phyloP scores from a whole-genome alignment of 2,329 filamentous ascomycete species.

The Talaromyces sp. region DNA sequence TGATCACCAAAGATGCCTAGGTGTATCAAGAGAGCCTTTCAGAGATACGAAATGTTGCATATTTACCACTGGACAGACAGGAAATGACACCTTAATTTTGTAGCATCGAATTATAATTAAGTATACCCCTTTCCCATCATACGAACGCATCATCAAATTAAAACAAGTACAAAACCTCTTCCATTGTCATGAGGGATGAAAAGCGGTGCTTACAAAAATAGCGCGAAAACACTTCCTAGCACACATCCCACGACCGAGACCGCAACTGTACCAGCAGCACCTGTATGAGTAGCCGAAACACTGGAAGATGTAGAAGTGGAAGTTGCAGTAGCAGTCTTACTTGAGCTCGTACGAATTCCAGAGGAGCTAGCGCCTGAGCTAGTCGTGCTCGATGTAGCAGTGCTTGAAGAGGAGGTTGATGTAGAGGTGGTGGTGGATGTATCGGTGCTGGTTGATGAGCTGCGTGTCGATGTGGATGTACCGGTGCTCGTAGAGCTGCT shows the following conservation, averaged over 20 bases:
- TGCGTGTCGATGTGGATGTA: background rate
- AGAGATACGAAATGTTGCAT: background rate
- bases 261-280: slow-evolving; percentile 25
- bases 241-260: slow-evolving; percentile 30
- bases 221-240: slow-evolving; percentile 11
- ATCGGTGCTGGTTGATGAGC: slow-evolving; percentile 24
- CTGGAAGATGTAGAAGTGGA: slow-evolving; percentile 3
- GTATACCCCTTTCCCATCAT: background rate
- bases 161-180: background rate
- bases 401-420: slow-evolving; percentile 23
- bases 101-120: background rate
- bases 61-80: background rate
- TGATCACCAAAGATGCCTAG: background rate
- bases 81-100: background rate
- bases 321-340: slow-evolving; percentile 20
- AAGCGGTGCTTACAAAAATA: background rate
- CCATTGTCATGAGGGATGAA: no score
- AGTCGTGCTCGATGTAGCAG: slow-evolving; percentile 20
- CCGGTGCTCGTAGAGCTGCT: slow-evolving; percentile 13
- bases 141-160: background rate
- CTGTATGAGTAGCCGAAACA: slow-evolving; percentile 25
- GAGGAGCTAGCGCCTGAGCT: slow-evolving; percentile 20
- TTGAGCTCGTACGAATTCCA: slow-evolving; percentile 23
- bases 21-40: background rate
- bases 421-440: slow-evolving; percentile 14